phyloP scores from a whole-genome alignment of 805 yeast species.

The Barnettozyma pratensis region DNA sequence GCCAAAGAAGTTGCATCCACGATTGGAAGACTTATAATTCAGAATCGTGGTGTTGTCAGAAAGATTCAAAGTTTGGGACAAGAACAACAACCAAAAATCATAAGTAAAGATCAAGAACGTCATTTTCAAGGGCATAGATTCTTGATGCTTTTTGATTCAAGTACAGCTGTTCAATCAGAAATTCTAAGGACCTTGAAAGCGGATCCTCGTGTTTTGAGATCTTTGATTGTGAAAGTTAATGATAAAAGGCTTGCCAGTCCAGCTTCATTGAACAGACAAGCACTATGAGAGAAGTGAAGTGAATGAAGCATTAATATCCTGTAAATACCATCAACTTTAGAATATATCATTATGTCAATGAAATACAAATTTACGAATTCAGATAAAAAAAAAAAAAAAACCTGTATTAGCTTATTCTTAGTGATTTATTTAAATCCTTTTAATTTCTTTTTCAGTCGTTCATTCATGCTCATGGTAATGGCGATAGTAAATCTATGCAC shows the following conservation, averaged over 20 bases:
- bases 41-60: conserved; percentile 92
- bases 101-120: conserved; percentile 79
- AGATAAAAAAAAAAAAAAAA: not conserved
- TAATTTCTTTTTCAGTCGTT: not conserved
- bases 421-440: not conserved
- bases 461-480: too few relatives aligned
- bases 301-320: too few relatives aligned
- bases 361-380: too few relatives aligned
- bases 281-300: not conserved
- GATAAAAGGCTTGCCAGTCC: conserved; percentile 49
- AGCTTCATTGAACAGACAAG: conserved; percentile 45
- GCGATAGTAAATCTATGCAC: not conserved
- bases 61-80: conserved; percentile 76
- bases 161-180: conserved; percentile 82
- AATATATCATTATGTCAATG: not conserved
- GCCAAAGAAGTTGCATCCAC: conserved; percentile 64
- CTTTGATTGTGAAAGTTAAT: conserved; percentile 63
- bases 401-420: not conserved
- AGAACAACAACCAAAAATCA: conserved; percentile 70
- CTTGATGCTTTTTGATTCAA: conserved; percentile 78
- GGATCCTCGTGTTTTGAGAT: conserved; percentile 89
- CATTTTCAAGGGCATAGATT: conserved; percentile 91
- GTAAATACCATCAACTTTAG: not conserved
- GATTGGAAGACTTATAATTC: conserved; percentile 74
- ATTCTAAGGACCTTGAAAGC: conserved; percentile 71